Conservation (phyloP, 257 asterid genomes). For the Capsicum rhomboideum region DNA sequence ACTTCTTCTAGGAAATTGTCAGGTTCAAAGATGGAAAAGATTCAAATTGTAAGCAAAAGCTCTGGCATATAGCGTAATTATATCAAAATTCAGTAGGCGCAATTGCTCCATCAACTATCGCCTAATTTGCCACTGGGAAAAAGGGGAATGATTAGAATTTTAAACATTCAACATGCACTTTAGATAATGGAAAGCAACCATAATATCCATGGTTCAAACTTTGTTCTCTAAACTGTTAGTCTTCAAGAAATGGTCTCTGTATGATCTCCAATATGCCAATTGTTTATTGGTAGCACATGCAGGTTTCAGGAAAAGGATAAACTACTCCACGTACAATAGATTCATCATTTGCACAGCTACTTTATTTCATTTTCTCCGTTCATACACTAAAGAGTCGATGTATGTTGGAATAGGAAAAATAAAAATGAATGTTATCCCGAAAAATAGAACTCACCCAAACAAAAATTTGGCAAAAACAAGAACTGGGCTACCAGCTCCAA, state of each 20-base stretch:
- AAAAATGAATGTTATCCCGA: background rate
- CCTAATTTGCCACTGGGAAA: background rate
- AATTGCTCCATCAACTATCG: background rate
- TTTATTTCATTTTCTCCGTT: background rate
- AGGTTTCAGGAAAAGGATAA: background rate
- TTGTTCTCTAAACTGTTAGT: background rate
- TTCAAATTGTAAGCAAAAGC: background rate
- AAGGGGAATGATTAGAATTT: background rate
- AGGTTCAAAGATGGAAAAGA: background rate
- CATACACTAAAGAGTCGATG: background rate
- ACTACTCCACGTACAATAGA: background rate
- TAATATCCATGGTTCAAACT: background rate
- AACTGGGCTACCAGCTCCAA: slow-evolving; percentile 71
- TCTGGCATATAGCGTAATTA: background rate
- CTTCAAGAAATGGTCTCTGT: background rate
- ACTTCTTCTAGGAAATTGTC: background rate
- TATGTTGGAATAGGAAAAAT: background rate
- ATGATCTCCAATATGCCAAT: background rate
- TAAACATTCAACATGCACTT: background rate
- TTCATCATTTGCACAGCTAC: background rate
- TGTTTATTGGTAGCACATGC: background rate
- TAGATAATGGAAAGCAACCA: background rate
- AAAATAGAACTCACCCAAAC: slow-evolving; percentile 45
- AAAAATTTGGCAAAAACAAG: slow-evolving; percentile 49
- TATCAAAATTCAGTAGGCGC: background rate